Evolutionary conservation across 805 yeast species (phyloP).

Genomic region (Candida ponderosae): DNA sequence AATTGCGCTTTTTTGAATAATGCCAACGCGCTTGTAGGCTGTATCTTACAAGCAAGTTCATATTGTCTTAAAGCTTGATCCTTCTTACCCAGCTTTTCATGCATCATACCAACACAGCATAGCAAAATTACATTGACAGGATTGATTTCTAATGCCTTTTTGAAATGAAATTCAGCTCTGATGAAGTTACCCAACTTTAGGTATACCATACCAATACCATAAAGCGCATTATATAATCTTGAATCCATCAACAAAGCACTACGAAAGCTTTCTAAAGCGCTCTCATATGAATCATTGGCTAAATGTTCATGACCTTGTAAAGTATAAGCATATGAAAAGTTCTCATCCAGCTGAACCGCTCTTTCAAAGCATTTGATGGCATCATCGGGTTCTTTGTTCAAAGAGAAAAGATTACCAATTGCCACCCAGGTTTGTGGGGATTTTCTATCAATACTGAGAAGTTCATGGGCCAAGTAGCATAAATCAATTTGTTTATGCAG

Average conservation of each 20-base stretch:
- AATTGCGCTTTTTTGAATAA: constrained; percentile 84
- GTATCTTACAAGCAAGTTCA: constrained; percentile 73
- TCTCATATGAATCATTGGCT: constrained; percentile 82
- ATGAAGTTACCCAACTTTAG: constrained; percentile 78
- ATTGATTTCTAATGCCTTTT: constrained; percentile 81
- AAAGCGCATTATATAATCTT: constrained; percentile 88
- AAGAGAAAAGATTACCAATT: constrained; percentile 81
- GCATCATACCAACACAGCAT: constrained; percentile 91
- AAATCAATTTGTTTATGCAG: constrained; percentile 71
- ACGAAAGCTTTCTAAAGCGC: constrained; percentile 78
- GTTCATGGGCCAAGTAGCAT: constrained; percentile 76
- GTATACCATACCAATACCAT: constrained; percentile 93
- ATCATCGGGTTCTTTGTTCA: constrained; percentile 78
- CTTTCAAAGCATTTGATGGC: constrained; percentile 83
- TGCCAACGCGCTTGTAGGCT: constrained; percentile 81
- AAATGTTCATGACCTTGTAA: constrained; percentile 90
- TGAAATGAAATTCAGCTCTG: constrained; percentile 79
- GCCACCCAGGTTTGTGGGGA: constrained; percentile 88
- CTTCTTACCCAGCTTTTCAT: constrained; percentile 64
- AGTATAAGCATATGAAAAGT: constrained; percentile 83
- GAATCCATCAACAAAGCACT: constrained; percentile 69
- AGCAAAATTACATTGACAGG: constrained; percentile 84
- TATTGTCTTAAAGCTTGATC: constrained; percentile 76
- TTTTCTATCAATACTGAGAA: constrained; percentile 54
- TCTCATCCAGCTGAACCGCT: constrained; percentile 60